A percentile compares a stretch with the other conserved stretches of the same genome.
Evolutionary conservation across 768 basidiomycete species (phyloP).

Genomic region (Rhodotorula diobovata): DNA sequence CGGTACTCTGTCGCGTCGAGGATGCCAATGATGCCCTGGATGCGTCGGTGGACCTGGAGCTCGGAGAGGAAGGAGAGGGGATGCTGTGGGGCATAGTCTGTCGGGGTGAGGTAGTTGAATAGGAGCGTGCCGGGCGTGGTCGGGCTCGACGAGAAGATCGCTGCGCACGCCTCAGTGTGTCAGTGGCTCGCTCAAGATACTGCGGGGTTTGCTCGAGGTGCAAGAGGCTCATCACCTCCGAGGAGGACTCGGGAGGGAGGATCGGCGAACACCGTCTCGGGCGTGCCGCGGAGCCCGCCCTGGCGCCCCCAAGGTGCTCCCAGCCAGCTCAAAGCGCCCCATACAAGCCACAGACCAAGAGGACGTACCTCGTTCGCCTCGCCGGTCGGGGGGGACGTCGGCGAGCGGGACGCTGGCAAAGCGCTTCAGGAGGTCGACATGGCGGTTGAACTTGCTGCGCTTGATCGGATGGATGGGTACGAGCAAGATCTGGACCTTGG

Average conservation of each 20-base stretch:
- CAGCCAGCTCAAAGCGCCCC: neutral
- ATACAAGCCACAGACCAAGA: too few relatives aligned
- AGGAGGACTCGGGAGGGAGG: too few relatives aligned
- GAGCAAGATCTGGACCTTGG: constrained; percentile 76
- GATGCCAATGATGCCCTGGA: constrained; percentile 82
- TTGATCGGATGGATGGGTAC: constrained; percentile 77
- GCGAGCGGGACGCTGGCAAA: constrained; percentile 70
- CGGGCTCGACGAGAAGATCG: constrained; percentile 74
- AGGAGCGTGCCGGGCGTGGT: constrained; percentile 75
- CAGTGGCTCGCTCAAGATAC: too few relatives aligned
- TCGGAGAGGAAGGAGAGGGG: constrained; percentile 61
- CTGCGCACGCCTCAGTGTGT: constrained; percentile 55
- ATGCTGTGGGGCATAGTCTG: constrained; percentile 62
- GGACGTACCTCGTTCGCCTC: constrained; percentile 53
- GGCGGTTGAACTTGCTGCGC: constrained; percentile 64
- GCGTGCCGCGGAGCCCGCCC: too few relatives aligned
- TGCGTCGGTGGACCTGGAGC: constrained; percentile 66
- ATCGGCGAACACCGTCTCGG: too few relatives aligned
- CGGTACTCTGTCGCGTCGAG: constrained; percentile 53
- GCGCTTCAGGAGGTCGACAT: constrained; percentile 66
- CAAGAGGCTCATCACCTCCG: too few relatives aligned
- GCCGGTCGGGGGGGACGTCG: constrained; percentile 74
- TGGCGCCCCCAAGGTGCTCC: too few relatives aligned
- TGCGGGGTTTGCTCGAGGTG: too few relatives aligned
- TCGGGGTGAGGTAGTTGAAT: constrained; percentile 69